A percentile compares a stretch with the other conserved stretches of the same genome.
phyloP scores from a whole-genome alignment of 1,284 basidiomycete species.

The Puccinia horiana region DNA sequence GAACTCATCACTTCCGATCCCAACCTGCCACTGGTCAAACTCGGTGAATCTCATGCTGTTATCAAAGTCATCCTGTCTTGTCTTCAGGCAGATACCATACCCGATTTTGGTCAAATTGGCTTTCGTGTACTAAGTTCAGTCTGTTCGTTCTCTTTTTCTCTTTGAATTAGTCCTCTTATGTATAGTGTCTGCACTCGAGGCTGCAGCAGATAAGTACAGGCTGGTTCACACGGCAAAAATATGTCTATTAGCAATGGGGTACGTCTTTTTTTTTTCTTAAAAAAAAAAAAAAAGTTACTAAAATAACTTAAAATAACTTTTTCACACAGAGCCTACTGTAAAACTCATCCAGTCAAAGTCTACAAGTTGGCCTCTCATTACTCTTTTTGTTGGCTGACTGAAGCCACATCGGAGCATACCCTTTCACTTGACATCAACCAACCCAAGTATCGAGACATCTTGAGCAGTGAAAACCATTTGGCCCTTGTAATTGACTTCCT shows the following conservation, averaged over 20 bases:
- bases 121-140: slow-evolving; percentile 24
- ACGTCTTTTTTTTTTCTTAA: too few relatives aligned
- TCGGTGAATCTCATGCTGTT: slow-evolving; percentile 25
- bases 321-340: slow-evolving; percentile 38
- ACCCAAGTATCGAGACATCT: slow-evolving; percentile 34
- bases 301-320: too few relatives aligned
- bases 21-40: slow-evolving; percentile 27
- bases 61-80: slow-evolving; percentile 41
- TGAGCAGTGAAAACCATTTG: slow-evolving; percentile 33
- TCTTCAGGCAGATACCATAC: slow-evolving; percentile 31
- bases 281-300: too few relatives aligned
- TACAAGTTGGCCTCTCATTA: slow-evolving; percentile 40
- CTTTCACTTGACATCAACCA: slow-evolving; percentile 32
- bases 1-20: slow-evolving; percentile 34
- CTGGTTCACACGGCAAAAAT: slow-evolving; percentile 39
- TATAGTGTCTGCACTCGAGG: slow-evolving; percentile 36
- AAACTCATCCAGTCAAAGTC: slow-evolving; percentile 34
- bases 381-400: slow-evolving; percentile 31
- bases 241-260: slow-evolving; percentile 37
- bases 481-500: slow-evolving; percentile 18
- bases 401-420: slow-evolving; percentile 29
- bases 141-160: background rate
- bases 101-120: slow-evolving; percentile 27
- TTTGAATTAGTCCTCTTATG: too few relatives aligned
- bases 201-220: slow-evolving; percentile 34